Base-by-base conservation (phyloP, 495 filamentous ascomycete species). In the Xylaria grammica region DNA sequence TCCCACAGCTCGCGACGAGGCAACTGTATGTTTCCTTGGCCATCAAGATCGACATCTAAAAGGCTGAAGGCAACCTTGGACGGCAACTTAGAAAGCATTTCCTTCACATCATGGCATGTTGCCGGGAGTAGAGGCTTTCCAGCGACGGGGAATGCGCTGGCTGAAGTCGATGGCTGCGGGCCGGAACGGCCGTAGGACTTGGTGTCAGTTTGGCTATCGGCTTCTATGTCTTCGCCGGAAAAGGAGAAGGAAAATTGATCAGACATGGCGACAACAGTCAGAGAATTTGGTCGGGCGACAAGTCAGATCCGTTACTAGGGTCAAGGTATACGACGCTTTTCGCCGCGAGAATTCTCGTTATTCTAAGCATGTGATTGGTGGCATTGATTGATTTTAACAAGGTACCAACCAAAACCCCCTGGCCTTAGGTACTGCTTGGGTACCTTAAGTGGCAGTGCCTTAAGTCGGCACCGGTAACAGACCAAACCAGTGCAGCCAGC, bases 1-100 rank as follows among this genome's bases (percentile, higher is more conserved):
- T 99, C 95, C 83, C 94, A 97, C 58, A 97, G 84, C 68, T 97
- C 94, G 15, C 95, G 88, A 27, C 93, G 90, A 4, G 91, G 92
- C 27, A 99, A 79, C 26, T 77, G 79, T 22, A 90, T 72, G 15
- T 72, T 75, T 45, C 72, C 72, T 34, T 76, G 73, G 62, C 82
- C 82, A 45, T 84, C 76, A 66, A 81, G 77, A 60, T 79, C 79
- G 42, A 93, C 81, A 17, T 77, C 68, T 29, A 93, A 78, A 26
- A 79, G 80, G 73, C 85, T 85, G 76, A 90, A 96, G 64, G 87
- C 90, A 51, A 97, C 85, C 76, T 90, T 90, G 44, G 90, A 91
- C 6, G 93, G 93, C 19, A 96, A 81, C 62, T 78, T 82, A 13
- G 85, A 81, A 19, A 95, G 79, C 87, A 86, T 90, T 49, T 74